Percentiles rank a stretch among this genome's conserved stretches.
phyloP scores from a whole-genome alignment of 768 basidiomycete species.

The Phylloporus sp. region DNA sequence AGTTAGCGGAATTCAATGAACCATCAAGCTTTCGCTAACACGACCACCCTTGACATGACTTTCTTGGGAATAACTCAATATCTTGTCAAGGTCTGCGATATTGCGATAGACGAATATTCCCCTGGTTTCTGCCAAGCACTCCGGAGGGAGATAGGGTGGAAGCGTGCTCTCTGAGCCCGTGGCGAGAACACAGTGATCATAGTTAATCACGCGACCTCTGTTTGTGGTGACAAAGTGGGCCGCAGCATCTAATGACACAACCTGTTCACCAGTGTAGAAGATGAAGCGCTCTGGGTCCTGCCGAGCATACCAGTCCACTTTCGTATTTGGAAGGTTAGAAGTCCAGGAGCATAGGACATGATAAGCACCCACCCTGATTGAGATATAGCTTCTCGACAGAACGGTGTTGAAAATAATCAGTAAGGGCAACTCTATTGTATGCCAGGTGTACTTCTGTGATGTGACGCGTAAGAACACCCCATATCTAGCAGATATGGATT shows the following conservation, averaged over 20 bases:
- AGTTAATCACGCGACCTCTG: constrained; percentile 42
- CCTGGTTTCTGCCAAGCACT: constrained; percentile 36
- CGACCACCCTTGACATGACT: constrained; percentile 36
- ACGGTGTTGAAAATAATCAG: constrained; percentile 61
- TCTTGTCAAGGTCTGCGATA: constrained; percentile 61
- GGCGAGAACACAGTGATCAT: constrained; percentile 63
- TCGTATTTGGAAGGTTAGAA: constrained; percentile 10
- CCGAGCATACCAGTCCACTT: constrained; percentile 54
- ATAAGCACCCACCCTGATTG: constrained; percentile 36
- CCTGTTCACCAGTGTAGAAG: constrained; percentile 49
- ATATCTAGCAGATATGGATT: constrained; percentile 24
- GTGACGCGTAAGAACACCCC: constrained; percentile 6
- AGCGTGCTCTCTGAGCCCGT: constrained; percentile 66
- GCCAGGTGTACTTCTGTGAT: constrained; percentile 41
- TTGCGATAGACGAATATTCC: constrained; percentile 74
- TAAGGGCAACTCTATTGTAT: constrained; percentile 50
- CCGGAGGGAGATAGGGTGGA: constrained; percentile 51
- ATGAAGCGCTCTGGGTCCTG: constrained; percentile 55
- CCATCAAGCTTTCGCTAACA: constrained; percentile 10
- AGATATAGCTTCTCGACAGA: constrained; percentile 57
- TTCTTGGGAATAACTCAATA: constrained; percentile 54
- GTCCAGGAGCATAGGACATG: not conserved
- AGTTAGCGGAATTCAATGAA: not conserved
- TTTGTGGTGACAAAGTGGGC: constrained; percentile 45
- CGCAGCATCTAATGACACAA: constrained; percentile 36